Conservation (phyloP, 345 rosid genomes). For the Salix koriyanagi region DNA sequence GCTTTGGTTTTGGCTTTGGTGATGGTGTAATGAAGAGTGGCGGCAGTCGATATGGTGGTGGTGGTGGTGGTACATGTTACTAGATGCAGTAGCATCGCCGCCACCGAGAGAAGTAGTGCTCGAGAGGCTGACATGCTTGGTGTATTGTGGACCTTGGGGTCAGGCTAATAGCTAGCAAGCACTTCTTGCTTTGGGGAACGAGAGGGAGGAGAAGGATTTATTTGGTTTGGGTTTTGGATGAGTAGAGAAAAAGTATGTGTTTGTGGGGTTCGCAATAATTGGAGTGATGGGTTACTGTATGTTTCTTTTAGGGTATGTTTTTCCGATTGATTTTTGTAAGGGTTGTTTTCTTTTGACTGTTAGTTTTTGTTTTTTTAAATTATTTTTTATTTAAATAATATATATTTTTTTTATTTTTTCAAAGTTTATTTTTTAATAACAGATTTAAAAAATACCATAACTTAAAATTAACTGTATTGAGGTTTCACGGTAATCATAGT, state of each 20-base stretch:
- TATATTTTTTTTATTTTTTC: too few relatives aligned
- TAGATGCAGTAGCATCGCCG: conserved; percentile 9
- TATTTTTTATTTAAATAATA: neutral
- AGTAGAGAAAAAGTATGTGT: neutral
- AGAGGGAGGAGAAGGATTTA: conserved; percentile 21
- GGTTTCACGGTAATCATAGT: too few relatives aligned
- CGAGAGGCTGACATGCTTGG: conserved; percentile 17
- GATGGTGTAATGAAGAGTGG: neutral
- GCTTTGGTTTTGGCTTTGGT: neutral
- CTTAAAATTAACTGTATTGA: too few relatives aligned
- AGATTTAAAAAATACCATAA: too few relatives aligned
- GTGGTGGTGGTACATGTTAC: neutral
- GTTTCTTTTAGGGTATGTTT: conserved; percentile 8
- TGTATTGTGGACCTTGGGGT: neutral
- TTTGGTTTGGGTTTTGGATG: conserved; percentile 13
- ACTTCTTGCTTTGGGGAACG: neutral
- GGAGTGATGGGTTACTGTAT: conserved; percentile 10
- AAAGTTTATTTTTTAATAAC: too few relatives aligned
- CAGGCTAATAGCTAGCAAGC: neutral
- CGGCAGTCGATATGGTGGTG: conserved; percentile 2
- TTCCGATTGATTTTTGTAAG: neutral
- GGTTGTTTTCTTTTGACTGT: neutral
- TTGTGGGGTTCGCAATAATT: conserved; percentile 31
- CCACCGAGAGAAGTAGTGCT: conserved; percentile 5
- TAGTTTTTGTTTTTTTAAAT: neutral